Percentiles rank a stretch among this genome's conserved stretches.
phyloP scores from a whole-genome alignment of 208 protist species.

The Angomonas desouzai region DNA sequence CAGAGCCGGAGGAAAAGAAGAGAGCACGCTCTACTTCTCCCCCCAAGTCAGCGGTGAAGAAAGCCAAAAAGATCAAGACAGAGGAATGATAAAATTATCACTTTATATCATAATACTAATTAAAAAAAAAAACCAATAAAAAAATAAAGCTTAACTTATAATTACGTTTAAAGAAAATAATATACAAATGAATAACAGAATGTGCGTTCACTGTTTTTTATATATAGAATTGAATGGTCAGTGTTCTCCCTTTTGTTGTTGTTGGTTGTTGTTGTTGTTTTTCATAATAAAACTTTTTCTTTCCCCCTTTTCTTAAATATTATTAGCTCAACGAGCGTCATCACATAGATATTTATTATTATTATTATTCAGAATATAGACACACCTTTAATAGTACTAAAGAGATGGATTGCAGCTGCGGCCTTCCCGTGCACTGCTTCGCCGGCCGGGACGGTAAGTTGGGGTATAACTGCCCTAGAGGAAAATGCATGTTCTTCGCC shows the following conservation, averaged over 20 bases:
- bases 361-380: no score
- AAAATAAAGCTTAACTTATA: not conserved
- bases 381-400: no score
- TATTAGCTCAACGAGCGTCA: no score
- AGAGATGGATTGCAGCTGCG: constrained; percentile 80
- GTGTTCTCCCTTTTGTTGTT: no score
- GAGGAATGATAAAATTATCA: not conserved
- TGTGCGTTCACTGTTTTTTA: not conserved
- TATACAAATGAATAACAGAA: not conserved
- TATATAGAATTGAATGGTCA: not conserved
- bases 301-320: no score
- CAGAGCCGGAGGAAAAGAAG: not conserved
- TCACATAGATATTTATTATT: no score
- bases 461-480: constrained; percentile 47
- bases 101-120: constrained; percentile 1
- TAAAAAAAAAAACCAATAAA: not conserved
- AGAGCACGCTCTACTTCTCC: not conserved
- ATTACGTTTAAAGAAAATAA: not conserved
- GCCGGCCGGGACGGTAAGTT: constrained; percentile 47
- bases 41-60: not conserved
- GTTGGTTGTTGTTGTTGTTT: no score
- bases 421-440: constrained; percentile 30
- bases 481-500: constrained; percentile 64
- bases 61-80: not conserved
- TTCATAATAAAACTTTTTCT: no score